phyloP scores from a whole-genome alignment of 2,329 filamentous ascomycete genomes.

The Calonectria pteridis region DNA sequence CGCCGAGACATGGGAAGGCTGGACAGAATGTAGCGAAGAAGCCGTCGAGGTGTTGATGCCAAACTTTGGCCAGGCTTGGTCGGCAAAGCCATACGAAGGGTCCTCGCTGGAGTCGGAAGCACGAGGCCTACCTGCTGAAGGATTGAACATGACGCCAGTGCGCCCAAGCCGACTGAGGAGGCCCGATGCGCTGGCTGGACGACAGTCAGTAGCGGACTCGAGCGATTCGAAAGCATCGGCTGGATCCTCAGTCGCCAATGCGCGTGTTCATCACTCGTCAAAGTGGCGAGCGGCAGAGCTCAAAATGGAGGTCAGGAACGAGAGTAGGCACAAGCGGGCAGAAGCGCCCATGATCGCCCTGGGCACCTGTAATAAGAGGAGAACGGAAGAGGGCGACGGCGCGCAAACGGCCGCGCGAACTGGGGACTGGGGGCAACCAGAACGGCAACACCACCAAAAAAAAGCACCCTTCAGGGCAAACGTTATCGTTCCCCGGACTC shows the following conservation, averaged over 20 bases:
- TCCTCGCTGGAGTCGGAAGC: constrained; percentile 46
- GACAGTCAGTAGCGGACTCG: constrained; percentile 53
- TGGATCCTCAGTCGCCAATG: constrained; percentile 51
- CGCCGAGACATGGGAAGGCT: constrained; percentile 42
- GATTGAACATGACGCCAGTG: constrained; percentile 55
- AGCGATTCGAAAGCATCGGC: constrained; percentile 54
- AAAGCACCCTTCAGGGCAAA: constrained; percentile 43
- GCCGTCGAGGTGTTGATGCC: constrained; percentile 41
- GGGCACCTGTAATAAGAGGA: constrained; percentile 46
- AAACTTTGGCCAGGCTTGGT: constrained; percentile 50
- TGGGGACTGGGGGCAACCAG: constrained; percentile 27
- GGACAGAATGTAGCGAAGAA: constrained; percentile 40
- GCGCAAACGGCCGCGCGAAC: constrained; percentile 28
- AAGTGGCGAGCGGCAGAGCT: constrained; percentile 49
- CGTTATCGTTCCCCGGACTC: constrained; percentile 52
- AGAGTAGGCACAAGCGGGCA: constrained; percentile 48
- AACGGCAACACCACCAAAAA: constrained; percentile 32
- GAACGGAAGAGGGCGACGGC: constrained; percentile 32
- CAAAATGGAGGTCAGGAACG: constrained; percentile 49
- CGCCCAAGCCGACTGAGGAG: constrained; percentile 48
- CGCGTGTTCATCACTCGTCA: constrained; percentile 53
- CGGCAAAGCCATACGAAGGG: constrained; percentile 46
- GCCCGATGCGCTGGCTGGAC: constrained; percentile 50
- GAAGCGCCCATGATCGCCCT: constrained; percentile 53
- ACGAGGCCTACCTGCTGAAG: constrained; percentile 48